A percentile compares a stretch with the other conserved stretches of the same genome.
phyloP scores from a whole-genome alignment of 164 flowering plant species.

The Cinnamomum chago region DNA sequence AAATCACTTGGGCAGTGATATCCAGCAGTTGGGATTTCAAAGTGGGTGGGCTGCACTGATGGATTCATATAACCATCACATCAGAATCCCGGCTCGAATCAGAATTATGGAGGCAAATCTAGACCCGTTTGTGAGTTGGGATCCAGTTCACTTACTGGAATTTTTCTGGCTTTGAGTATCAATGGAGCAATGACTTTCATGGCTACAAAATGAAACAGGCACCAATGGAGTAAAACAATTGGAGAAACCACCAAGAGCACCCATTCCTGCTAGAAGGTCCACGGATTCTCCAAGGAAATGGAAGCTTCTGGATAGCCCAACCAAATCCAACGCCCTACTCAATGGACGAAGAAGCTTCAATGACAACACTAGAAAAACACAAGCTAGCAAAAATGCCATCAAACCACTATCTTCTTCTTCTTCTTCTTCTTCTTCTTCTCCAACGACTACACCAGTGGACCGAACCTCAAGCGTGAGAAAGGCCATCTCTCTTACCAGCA shows the following conservation, averaged over 20 bases:
- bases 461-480: constrained; percentile 31
- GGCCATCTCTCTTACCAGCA: constrained; percentile 30
- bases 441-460: constrained; percentile 3
- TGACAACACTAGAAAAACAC: neutral
- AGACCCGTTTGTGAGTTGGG: no score
- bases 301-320: constrained; percentile 4
- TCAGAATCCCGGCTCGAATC: no score
- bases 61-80: no score
- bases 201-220: constrained; percentile 5
- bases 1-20: no score
- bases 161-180: no score
- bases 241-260: constrained; percentile 9
- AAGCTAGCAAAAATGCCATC: neutral
- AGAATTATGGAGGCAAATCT: no score
- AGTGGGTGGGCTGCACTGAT: no score
- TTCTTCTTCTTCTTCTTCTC: no score
- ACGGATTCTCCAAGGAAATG: constrained; percentile 11
- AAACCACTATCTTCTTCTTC: constrained; percentile 1
- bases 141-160: no score
- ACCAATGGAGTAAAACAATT: neutral
- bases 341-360: constrained; percentile 4
- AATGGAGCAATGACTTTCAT: neutral
- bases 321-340: constrained; percentile 1
- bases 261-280: constrained; percentile 24
- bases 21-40: no score